A percentile compares a stretch with the other conserved stretches of the same genome.
These are phyloP conservation scores for Epichloe bromicola DNA, from an alignment of 2,329 filamentous ascomycete genomes.

Conservation along the genomic window DNA sequence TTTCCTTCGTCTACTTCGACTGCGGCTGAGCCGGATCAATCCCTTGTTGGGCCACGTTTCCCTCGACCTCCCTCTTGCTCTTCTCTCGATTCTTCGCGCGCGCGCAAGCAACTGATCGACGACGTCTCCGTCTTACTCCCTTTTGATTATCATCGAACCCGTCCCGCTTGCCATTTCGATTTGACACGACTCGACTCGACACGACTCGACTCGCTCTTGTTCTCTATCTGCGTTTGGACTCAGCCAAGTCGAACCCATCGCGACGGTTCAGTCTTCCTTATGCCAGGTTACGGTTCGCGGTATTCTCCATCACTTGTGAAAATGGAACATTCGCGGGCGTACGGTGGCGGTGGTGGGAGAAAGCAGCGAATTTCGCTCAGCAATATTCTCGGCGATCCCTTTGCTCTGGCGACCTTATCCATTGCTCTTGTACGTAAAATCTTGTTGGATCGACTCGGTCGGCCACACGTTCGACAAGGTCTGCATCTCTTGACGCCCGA, in stretches of 20 bases:
- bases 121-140: not conserved
- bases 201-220: not conserved
- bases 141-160: not conserved
- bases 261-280: slow-evolving; percentile 29
- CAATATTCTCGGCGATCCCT: slow-evolving; percentile 92
- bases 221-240: not conserved
- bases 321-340: slow-evolving; percentile 59
- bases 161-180: not conserved
- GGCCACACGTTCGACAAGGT: not conserved
- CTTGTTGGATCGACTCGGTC: not conserved
- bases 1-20: slow-evolving; percentile 1
- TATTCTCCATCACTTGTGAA: slow-evolving; percentile 64
- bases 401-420: slow-evolving; percentile 86
- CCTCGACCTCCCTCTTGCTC: not conserved
- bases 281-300: slow-evolving; percentile 63
- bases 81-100: not conserved
- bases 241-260: not conserved
- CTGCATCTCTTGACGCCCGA: not conserved
- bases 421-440: slow-evolving; percentile 67
- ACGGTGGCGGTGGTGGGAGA: slow-evolving; percentile 36
- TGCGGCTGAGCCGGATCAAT: slow-evolving; percentile 10
- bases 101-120: slow-evolving; percentile 1
- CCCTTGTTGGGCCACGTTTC: slow-evolving; percentile 1
- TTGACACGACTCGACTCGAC: not conserved
- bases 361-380: slow-evolving; percentile 56